These are phyloP conservation scores for Trichaptum fuscoviolaceum DNA, from an alignment of 768 basidiomycete species.

Conservation along the genomic window DNA sequence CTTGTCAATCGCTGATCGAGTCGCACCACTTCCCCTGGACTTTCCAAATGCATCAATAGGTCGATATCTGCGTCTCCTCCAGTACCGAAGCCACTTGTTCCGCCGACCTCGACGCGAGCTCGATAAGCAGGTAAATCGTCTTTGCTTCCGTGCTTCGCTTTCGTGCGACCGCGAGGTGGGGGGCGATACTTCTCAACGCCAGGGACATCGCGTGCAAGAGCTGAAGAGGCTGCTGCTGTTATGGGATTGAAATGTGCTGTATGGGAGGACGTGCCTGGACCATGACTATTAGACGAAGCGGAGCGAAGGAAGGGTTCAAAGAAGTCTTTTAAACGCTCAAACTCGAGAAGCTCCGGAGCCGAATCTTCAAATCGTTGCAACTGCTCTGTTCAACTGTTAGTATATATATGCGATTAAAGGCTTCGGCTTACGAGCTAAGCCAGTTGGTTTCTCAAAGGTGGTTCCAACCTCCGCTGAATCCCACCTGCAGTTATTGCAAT, in stretches of 20 bases:
- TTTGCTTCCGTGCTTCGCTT: slow-evolving; percentile 47
- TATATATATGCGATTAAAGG: neutral
- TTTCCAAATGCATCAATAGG: slow-evolving; percentile 59
- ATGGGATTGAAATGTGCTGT: slow-evolving; percentile 74
- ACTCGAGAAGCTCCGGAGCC: slow-evolving; percentile 79
- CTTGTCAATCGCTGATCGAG: slow-evolving; percentile 77
- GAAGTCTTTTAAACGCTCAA: slow-evolving; percentile 93
- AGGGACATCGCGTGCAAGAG: slow-evolving; percentile 82
- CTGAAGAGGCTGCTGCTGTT: slow-evolving; percentile 85
- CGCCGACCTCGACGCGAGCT: slow-evolving; percentile 60
- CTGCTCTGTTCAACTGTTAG: slow-evolving; percentile 54
- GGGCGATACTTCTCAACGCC: slow-evolving; percentile 78
- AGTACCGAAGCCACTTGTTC: slow-evolving; percentile 46
- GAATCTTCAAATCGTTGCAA: slow-evolving; percentile 87
- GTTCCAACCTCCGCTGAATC: slow-evolving; percentile 88
- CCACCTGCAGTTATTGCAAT: slow-evolving; percentile 93
- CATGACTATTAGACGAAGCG: slow-evolving; percentile 53
- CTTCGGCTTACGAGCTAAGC: slow-evolving; percentile 70
- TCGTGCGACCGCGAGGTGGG: slow-evolving; percentile 18
- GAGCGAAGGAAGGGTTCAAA: slow-evolving; percentile 93
- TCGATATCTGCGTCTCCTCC: slow-evolving; percentile 69
- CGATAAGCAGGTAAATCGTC: slow-evolving; percentile 78
- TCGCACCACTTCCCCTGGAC: slow-evolving; percentile 54
- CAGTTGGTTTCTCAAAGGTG: slow-evolving; percentile 94
- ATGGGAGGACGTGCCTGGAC: slow-evolving; percentile 47